These are phyloP conservation scores for Orbilia javanica DNA, from an alignment of 2,329 filamentous ascomycete species.

Conservation along the genomic window DNA sequence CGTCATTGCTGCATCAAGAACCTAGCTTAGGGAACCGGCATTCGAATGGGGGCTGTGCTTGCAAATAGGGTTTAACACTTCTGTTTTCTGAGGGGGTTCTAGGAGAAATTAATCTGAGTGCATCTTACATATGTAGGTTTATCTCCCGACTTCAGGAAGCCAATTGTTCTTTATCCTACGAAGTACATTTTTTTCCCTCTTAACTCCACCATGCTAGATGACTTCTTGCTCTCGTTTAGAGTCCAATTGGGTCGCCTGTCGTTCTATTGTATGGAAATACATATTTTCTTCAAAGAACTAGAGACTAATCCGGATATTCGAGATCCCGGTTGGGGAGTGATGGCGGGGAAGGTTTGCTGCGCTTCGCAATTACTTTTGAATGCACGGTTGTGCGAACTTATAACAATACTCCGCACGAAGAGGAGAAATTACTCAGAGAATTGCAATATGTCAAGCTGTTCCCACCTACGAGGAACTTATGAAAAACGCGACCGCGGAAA, in stretches of 20 bases:
- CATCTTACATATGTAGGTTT: conserved; percentile 2
- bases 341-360: too few species aligned
- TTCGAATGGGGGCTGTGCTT: conserved; percentile 9
- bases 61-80: conserved; percentile 7
- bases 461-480: too few species aligned
- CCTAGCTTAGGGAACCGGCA: neutral
- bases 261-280: neutral
- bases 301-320: neutral
- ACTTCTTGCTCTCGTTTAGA: neutral
- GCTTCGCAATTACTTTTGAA: too few species aligned
- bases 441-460: neutral
- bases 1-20: neutral
- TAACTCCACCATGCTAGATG: neutral
- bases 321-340: too few species aligned
- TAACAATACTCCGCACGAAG: too few species aligned
- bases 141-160: neutral
- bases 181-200: neutral
- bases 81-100: neutral
- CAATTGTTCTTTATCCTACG: neutral
- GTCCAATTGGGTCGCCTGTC: neutral
- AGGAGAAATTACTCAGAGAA: too few species aligned
- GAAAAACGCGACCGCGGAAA: neutral
- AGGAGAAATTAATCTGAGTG: neutral
- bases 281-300: neutral
- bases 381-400: too few species aligned